Conservation (phyloP, 2,329 filamentous ascomycete genomes). For the Teratosphaeria gauchensis region DNA sequence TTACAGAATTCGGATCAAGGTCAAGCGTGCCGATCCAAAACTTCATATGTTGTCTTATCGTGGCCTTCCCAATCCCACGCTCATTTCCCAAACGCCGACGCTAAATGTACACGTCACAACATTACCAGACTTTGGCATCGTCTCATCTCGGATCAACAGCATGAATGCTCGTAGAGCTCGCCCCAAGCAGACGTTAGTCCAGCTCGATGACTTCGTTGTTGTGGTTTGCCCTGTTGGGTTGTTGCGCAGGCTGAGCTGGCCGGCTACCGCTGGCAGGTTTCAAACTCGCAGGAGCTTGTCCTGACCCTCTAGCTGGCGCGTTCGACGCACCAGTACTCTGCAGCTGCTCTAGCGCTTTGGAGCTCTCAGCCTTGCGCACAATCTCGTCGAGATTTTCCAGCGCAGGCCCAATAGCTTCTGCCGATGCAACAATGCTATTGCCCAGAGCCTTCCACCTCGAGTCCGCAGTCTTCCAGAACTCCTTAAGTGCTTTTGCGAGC, state of each 20-base stretch:
- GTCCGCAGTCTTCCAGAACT: constrained; percentile 23
- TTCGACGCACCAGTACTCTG: not conserved
- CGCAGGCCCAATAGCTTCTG: constrained; percentile 27
- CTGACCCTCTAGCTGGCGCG: not conserved
- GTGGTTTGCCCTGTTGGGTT: not conserved
- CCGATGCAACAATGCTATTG: constrained; percentile 28
- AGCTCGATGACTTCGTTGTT: not conserved
- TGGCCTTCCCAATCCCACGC: not conserved
- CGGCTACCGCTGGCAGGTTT: not conserved
- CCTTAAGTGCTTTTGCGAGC: constrained; percentile 24
- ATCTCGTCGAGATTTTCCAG: constrained; percentile 29
- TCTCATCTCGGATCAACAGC: not conserved
- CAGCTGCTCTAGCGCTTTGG: not conserved
- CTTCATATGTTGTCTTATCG: not conserved
- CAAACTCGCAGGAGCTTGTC: not conserved
- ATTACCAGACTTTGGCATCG: not conserved
- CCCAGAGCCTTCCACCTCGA: constrained; percentile 30
- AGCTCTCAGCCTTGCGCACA: constrained; percentile 13
- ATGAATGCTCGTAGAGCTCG: not conserved
- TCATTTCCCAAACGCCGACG: not conserved
- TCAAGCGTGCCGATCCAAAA: not conserved
- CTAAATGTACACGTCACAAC: not conserved
- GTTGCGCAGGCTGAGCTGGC: not conserved
- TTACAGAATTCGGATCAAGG: not conserved
- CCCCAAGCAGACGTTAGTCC: not conserved